A percentile compares a stretch with the other conserved stretches of the same genome.
These are phyloP conservation scores for Coniella vitis DNA, from an alignment of 2,329 filamentous ascomycete species.

Conservation along the genomic window DNA sequence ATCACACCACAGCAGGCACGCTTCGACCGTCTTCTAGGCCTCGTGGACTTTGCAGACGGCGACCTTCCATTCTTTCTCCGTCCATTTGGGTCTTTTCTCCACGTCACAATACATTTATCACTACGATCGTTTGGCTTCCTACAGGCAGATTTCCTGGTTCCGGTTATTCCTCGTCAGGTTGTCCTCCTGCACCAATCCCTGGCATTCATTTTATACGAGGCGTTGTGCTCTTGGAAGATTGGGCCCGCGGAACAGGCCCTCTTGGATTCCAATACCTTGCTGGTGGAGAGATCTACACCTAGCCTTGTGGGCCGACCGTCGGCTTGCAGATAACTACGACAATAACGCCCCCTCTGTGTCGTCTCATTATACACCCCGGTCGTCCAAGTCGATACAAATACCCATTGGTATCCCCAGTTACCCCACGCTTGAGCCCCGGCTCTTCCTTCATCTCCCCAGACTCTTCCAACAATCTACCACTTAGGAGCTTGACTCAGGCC, in stretches of 20 bases:
- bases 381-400: constrained; percentile 11
- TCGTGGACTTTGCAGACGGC: constrained; percentile 13
- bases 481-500: background rate
- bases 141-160: background rate
- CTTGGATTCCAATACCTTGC: constrained; percentile 30
- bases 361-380: constrained; percentile 1
- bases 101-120: constrained; percentile 11
- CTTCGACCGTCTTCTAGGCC: constrained; percentile 13
- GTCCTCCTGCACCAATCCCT: background rate
- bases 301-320: constrained; percentile 18
- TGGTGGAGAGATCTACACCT: constrained; percentile 30
- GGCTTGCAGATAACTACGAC: constrained; percentile 14
- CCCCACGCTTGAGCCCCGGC: constrained; percentile 4
- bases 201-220: background rate
- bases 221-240: constrained; percentile 6
- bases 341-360: constrained; percentile 1
- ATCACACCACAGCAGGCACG: constrained; percentile 15
- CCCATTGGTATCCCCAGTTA: constrained; percentile 9
- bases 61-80: constrained; percentile 11
- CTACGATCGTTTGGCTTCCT: background rate
- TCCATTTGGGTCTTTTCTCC: constrained; percentile 8
- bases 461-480: background rate
- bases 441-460: background rate
- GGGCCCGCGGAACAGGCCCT: constrained; percentile 3
- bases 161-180: background rate